phyloP scores from a whole-genome alignment of 2,329 filamentous ascomycete genomes.

The Verticillium albo-atrum region DNA sequence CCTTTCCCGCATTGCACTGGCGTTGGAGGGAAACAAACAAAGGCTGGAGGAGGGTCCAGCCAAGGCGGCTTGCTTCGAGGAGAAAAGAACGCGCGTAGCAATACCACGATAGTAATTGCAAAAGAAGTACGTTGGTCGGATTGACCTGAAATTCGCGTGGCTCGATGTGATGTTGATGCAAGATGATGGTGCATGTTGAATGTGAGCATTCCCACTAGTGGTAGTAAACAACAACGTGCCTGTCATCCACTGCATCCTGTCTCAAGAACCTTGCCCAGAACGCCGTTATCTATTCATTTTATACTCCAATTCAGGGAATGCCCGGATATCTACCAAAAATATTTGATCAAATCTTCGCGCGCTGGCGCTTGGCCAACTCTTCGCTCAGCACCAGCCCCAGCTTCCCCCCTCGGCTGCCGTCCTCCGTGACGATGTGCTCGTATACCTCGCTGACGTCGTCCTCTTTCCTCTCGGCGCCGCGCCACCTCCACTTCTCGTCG shows the following conservation, averaged over 20 bases:
- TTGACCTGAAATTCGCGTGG: neutral
- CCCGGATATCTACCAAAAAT: neutral
- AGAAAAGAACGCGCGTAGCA: slow-evolving; percentile 22
- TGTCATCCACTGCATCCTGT: too few relatives aligned
- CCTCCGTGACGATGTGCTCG: slow-evolving; percentile 40
- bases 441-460: slow-evolving; percentile 30
- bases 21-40: slow-evolving; percentile 39
- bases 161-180: too few relatives aligned
- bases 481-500: slow-evolving; percentile 58
- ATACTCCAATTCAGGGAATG: neutral
- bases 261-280: too few relatives aligned
- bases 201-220: too few relatives aligned
- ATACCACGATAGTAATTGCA: slow-evolving; percentile 1
- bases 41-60: slow-evolving; percentile 13
- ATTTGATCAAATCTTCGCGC: neutral
- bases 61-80: slow-evolving; percentile 24
- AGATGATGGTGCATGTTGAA: too few relatives aligned
- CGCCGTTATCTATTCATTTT: neutral
- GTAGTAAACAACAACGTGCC: too few relatives aligned
- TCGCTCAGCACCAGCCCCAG: slow-evolving; percentile 42
- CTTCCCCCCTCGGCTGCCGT: slow-evolving; percentile 47
- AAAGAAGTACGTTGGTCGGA: neutral
- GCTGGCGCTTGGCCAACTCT: slow-evolving; percentile 25
- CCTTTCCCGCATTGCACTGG: slow-evolving; percentile 52
- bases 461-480: slow-evolving; percentile 36